Conservation (phyloP, 805 yeast species). For the Saccharomycopsis selenospora region DNA sequence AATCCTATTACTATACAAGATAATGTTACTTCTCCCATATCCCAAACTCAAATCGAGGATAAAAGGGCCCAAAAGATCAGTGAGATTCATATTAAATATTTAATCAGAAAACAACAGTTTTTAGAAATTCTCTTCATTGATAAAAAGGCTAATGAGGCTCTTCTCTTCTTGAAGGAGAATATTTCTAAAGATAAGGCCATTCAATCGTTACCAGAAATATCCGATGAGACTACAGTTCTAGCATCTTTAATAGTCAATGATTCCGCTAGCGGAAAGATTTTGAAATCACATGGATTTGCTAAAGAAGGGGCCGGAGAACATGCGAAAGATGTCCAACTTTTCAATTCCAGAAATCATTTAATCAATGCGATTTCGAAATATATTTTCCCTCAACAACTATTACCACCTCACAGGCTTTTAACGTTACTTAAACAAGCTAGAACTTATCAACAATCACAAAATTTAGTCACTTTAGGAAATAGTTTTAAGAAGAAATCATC, state of each 20-base stretch:
- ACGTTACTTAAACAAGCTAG: slow-evolving; percentile 46
- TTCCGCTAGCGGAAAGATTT: background rate
- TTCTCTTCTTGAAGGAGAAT: slow-evolving; percentile 33
- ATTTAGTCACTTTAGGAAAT: slow-evolving; percentile 31
- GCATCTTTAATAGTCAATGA: slow-evolving; percentile 8
- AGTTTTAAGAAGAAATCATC: slow-evolving; percentile 24
- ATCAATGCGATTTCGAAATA: slow-evolving; percentile 37
- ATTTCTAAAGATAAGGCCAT: slow-evolving; percentile 24
- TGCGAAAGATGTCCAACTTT: no score
- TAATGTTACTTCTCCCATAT: background rate
- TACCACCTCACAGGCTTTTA: slow-evolving; percentile 46
- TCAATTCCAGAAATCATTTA: slow-evolving; percentile 34
- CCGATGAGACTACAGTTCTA: slow-evolving; percentile 25
- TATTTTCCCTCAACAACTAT: slow-evolving; percentile 45
- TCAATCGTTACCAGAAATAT: slow-evolving; percentile 24
- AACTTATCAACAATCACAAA: slow-evolving; percentile 36
- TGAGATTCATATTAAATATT: slow-evolving; percentile 25
- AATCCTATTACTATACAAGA: slow-evolving; percentile 17
- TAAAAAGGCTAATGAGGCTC: slow-evolving; percentile 29
- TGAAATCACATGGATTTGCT: slow-evolving; percentile 22
- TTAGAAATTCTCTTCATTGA: slow-evolving; percentile 34
- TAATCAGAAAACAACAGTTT: slow-evolving; percentile 35
- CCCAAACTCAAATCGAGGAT: background rate
- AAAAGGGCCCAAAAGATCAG: no score
- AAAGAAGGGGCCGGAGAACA: background rate